Evolutionary conservation across 352 stramenopile species (phyloP), one percentile per base, ranked within the genome.

Genomic region (Phytophthora foliorum): DNA sequence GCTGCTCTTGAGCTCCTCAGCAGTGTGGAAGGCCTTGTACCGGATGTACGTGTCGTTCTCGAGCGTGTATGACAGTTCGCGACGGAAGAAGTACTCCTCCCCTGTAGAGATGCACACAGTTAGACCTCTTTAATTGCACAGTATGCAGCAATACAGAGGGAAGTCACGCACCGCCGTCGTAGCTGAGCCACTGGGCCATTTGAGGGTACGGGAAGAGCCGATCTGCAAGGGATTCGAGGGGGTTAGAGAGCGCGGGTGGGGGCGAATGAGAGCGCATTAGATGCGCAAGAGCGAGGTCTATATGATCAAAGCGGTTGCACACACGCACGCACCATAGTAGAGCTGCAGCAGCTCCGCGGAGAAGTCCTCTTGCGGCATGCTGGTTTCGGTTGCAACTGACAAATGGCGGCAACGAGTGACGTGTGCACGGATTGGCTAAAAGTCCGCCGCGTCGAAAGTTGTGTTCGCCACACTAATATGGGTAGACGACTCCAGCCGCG

Each of bases 1-100:
- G 56, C 86, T 81, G 27, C 76, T 74, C 57, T 88, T 85, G 77
- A 98, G 89, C 69, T 97, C 92, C 32, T 88, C 83, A 11, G 89
- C 86, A 68, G 93, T 92, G 77, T 89, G 82, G 75, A 98, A 98
- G 68, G 83, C 82, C 69, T 99, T 98, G 85, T 99, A 99, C 11
- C 98, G 97, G 68, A 99, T 99, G 87, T 99, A 99, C 48, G 98
- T 97, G 89, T 99, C 98, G 76, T 99, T 97, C 54, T 98, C 97
- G 34, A 97, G 81, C 31, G 98, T 99, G 72, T 99, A 99, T 58
- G 93, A 99, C 61, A 99, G 98, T 85, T 99, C 98, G 22, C 98
- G 89, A 24, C 93, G 90, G 53, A 90, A 86, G 27, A 99, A 90
- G 19, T 86, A 81, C 32, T 78, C 67, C 57, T 93, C 86, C 24